These are phyloP conservation scores for Starmerella roubikii DNA, from an alignment of 805 yeast genomes.

Conservation along the genomic window DNA sequence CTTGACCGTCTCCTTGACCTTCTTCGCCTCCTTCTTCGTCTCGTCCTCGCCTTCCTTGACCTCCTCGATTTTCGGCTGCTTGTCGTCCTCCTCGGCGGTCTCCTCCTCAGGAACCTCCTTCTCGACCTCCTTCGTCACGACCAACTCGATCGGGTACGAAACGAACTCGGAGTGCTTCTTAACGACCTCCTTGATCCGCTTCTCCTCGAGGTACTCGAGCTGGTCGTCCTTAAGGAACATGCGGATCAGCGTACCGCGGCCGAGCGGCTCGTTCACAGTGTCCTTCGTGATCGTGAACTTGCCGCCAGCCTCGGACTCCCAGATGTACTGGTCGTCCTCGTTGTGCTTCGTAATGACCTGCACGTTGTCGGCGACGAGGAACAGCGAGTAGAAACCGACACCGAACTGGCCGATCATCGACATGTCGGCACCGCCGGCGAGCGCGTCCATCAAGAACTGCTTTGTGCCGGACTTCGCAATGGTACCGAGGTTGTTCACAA, in stretches of 20 bases:
- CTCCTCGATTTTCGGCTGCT: constrained; percentile 64
- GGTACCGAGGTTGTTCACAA: constrained; percentile 98
- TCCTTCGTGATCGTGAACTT: constrained; percentile 93
- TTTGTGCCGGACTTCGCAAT: constrained; percentile 99
- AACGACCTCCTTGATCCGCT: constrained; percentile 97
- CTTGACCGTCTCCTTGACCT: constrained; percentile 79
- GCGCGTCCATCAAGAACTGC: constrained; percentile 93
- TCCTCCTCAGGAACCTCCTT: constrained; percentile 84
- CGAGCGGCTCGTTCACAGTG: constrained; percentile 67
- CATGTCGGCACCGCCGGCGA: constrained; percentile 98
- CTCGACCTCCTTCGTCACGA: constrained; percentile 97
- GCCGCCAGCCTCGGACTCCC: constrained; percentile 99
- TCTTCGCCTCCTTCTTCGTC: constrained; percentile 73
- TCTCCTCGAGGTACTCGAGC: constrained; percentile 97
- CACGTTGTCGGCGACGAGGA: constrained; percentile 97
- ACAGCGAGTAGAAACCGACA: constrained; percentile 99
- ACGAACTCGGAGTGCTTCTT: constrained; percentile 99
- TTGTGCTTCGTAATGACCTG: constrained; percentile 97
- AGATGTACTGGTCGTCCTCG: constrained; percentile 97
- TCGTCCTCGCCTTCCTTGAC: constrained; percentile 60
- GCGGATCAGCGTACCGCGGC: constrained; percentile 93
- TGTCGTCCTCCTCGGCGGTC: constrained; percentile 44
- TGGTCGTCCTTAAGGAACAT: constrained; percentile 97
- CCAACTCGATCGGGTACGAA: constrained; percentile 95
- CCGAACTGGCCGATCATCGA: constrained; percentile 99